Evolutionary conservation across 163 green algal species (phyloP), one percentile per base, ranked within the genome.

Genomic region (Scenedesmus sp.): DNA sequence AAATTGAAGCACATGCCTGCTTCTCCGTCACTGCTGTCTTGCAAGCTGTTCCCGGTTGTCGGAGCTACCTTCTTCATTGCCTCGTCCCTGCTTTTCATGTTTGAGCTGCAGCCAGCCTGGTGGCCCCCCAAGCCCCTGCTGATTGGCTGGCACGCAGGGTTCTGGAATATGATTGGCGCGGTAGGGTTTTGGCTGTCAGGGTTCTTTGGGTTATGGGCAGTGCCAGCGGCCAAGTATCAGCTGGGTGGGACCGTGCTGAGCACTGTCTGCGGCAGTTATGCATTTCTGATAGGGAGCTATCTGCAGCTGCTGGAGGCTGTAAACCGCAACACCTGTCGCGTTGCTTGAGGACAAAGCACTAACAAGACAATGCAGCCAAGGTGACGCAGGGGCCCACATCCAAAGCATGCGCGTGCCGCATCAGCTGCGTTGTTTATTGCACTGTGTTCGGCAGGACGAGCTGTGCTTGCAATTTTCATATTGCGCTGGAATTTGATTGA

Each of bases 201-300:
- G 15, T 51, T 85, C 4, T 90, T 85, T 85, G 86, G 86, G 12
- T 78, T 90, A 20, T 85, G 68, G 86, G 16, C 26, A 5, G 44
- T 87, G 82, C 86, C 68, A 16, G 16, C 43, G 56, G 70, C 30
- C n/a, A 73, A 3, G 86, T 51, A 78, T 16, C 86, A 90, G 46
- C 33, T 90, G 44, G 70, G 86, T 18, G 86, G 86, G 20, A 85
- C 44, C 10, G 44, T 61, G 24, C n/a, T 73, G 18, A 79, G 46
- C 49, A 90, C 86, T 6, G 85, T 90, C 43, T 90, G 86, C 70
- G 86, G 86, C 70, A 79, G 70, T 51, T 90, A 90, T 73, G 68
- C 70, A 0, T 90, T 90, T 90, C n/a, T 90, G 86, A 90, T 90
- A 22, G 86, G 86, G 12, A 90, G 86, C 22, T 90, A 90, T 24